These are phyloP conservation scores for Fusarium xylarioides DNA, from an alignment of 2,329 filamentous ascomycete genomes.

Conservation along the genomic window DNA sequence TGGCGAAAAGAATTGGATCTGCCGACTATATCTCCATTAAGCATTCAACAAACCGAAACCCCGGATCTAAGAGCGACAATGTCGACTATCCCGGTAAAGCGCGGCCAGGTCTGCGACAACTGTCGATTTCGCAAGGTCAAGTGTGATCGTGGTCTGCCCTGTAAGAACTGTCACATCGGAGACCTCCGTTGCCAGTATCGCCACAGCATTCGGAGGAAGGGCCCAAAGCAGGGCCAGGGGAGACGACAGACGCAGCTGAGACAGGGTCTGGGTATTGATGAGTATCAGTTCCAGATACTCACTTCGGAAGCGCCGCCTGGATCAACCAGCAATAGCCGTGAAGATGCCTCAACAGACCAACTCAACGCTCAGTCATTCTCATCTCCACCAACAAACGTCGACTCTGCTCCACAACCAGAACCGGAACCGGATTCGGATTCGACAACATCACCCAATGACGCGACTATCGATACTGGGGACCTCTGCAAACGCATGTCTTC, in stretches of 20 bases:
- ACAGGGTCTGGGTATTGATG: slow-evolving; percentile 27
- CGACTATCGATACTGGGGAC: background rate
- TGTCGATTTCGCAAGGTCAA: slow-evolving; percentile 48
- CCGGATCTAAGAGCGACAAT: background rate
- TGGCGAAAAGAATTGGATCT: background rate
- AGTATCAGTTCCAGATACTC: slow-evolving; percentile 33
- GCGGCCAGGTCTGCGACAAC: slow-evolving; percentile 43
- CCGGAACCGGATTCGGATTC: background rate
- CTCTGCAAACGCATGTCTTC: slow-evolving; percentile 34
- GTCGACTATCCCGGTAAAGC: slow-evolving; percentile 8
- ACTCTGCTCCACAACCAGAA: background rate
- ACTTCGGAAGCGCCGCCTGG: slow-evolving; percentile 18
- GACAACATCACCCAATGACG: background rate
- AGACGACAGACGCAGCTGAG: slow-evolving; percentile 42
- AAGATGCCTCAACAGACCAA: background rate
- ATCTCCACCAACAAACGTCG: background rate
- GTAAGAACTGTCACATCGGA: slow-evolving; percentile 41
- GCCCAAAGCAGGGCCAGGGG: slow-evolving; percentile 43
- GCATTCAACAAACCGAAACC: background rate
- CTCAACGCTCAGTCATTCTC: background rate
- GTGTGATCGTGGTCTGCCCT: slow-evolving; percentile 46
- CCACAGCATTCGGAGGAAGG: slow-evolving; percentile 44
- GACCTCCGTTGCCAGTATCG: slow-evolving; percentile 44
- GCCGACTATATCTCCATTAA: slow-evolving; percentile 31
- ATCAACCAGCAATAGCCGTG: background rate